Percentiles rank a stretch among this genome's conserved stretches.
Evolutionary conservation across 345 rosid genomes (phyloP).

Genomic region (Eutrema yunnanense): DNA sequence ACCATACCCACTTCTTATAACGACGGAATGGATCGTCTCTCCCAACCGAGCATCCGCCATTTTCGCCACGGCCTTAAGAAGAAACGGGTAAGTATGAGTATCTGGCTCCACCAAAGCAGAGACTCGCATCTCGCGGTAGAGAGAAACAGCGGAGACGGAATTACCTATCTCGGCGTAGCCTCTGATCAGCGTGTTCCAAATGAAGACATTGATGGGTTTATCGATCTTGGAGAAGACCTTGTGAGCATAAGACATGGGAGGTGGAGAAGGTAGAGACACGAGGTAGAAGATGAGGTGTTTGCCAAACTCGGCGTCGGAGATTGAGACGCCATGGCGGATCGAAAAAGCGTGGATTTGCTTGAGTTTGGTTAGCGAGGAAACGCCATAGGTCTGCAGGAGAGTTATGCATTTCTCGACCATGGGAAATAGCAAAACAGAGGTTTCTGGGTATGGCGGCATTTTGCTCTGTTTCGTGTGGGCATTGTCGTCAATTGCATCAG

Average conservation of each 20-base stretch:
- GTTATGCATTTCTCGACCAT: constrained; percentile 45
- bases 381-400: constrained; percentile 39
- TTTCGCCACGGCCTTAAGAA: constrained; percentile 67
- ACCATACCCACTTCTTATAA: constrained; percentile 52
- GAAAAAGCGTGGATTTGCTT: constrained; percentile 70
- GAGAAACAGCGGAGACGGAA: constrained; percentile 46
- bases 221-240: constrained; percentile 41
- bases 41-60: constrained; percentile 42
- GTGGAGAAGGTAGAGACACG: constrained; percentile 48
- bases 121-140: constrained; percentile 43
- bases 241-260: constrained; percentile 55
- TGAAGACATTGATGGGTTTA: constrained; percentile 46
- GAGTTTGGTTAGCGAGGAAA: constrained; percentile 43
- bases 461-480: constrained; percentile 18
- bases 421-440: constrained; percentile 12
- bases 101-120: constrained; percentile 51
- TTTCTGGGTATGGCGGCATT: neutral
- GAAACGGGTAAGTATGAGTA: constrained; percentile 81
- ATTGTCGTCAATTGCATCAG: constrained; percentile 14
- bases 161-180: constrained; percentile 64
- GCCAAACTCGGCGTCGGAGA: constrained; percentile 37
- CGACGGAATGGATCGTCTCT: constrained; percentile 46
- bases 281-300: constrained; percentile 55
- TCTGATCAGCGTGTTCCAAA: constrained; percentile 78
- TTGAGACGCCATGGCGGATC: constrained; percentile 51